Base-by-base conservation (phyloP, 371 early-diverging fungal genomes). In the Mucor irregularis region DNA sequence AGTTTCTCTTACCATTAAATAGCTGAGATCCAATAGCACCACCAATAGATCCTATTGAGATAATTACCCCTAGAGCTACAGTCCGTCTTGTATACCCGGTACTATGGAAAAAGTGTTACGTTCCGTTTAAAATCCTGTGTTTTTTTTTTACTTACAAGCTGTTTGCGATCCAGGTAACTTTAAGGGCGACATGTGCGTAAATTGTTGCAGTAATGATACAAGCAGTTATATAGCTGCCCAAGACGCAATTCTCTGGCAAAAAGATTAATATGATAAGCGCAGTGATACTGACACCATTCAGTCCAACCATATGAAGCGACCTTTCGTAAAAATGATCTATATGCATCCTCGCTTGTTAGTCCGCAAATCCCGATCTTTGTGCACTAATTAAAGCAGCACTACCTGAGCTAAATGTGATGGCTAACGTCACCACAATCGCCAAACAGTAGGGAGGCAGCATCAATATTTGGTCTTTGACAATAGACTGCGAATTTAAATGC, bases 81-180 rank as follows among this genome's bases (percentile, higher is more conserved):
- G 77, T 65, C 40, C 77, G 49, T 29, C 77, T 70, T 3, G 77
- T 76, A 21, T 72, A 52, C 5, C 77, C 77, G 42, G 43, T 61
- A 56, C 69, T 68, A 56, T 43, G 13, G 22, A 10, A 26, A 31
- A 33, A 54, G 0, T 11, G 11, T 19, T 5, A 45, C 28, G 25
- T n/a, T 24, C 26, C 0, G 21, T 8, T 16, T 17, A 39, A 21
- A 16, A 37, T 5, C n/a, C 11, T 9, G 17, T 21, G 5, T 21
- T 1, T 9, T 39, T 21, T 2, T 21, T 1, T 39, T 35, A 35
- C 21, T 53, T 68, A 64, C 69, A 69, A 76, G 31, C 68, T 77
- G 49, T 76, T 77, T 17, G 59, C 56, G 39, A 73, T 64, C 77
- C 77, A 77, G 16, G 73, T 68, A 9, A 67, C 60, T 28, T 73